Evolutionary conservation across 352 stramenopile genomes (phyloP).

Genomic region (Phytopythium kandeliae): DNA sequence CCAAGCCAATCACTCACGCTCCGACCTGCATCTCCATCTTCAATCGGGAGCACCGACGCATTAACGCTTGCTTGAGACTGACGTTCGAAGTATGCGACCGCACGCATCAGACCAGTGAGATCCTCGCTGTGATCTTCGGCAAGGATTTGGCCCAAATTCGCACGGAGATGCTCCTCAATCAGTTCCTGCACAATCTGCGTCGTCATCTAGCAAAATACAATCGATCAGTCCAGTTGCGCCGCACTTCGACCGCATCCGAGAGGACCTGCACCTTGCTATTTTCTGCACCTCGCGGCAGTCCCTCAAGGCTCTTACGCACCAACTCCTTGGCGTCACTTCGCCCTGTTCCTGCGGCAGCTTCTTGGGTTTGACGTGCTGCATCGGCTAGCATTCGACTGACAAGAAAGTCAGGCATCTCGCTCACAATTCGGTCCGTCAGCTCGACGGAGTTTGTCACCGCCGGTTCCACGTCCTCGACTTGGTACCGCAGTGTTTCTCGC

Average conservation of each 20-base stretch:
- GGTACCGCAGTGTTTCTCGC: neutral
- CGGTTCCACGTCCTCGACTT: neutral
- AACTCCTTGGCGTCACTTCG: neutral
- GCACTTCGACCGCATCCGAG: too few relatives aligned
- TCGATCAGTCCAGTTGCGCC: too few relatives aligned
- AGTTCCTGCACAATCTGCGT: constrained; percentile 29
- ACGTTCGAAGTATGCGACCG: constrained; percentile 32
- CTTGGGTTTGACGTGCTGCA: neutral
- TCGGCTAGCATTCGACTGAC: constrained; percentile 21
- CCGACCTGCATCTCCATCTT: constrained; percentile 8
- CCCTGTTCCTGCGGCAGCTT: neutral
- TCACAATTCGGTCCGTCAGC: neutral
- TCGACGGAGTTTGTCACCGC: constrained; percentile 6
- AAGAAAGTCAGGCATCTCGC: constrained; percentile 21
- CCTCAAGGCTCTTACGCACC: constrained; percentile 32
- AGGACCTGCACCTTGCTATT: constrained; percentile 16
- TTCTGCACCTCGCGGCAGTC: constrained; percentile 11
- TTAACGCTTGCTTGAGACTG: constrained; percentile 3
- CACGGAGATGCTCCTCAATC: constrained; percentile 20
- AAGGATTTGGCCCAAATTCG: neutral
- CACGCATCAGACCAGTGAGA: constrained; percentile 25
- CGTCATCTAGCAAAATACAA: neutral
- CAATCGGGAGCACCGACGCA: neutral
- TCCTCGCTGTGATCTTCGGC: constrained; percentile 10
- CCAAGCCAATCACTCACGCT: constrained; percentile 20